A percentile compares a stretch with the other conserved stretches of the same genome.
Evolutionary conservation across 179 eudicot species (phyloP).

Genomic region (Gypsophila paniculata): DNA sequence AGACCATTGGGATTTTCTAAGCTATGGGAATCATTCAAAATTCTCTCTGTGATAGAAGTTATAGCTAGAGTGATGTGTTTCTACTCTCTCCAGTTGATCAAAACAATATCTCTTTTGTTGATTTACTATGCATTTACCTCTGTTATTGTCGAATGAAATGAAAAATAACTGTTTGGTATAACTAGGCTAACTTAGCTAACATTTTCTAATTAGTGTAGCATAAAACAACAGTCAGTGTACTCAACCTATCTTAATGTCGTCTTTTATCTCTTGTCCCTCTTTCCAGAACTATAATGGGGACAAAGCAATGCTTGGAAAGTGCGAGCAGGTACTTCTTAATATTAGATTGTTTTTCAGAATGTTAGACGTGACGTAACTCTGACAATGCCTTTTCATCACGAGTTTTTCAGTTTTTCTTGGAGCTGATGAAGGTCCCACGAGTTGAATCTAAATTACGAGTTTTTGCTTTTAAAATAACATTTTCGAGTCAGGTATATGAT

Average conservation of each 20-base stretch:
- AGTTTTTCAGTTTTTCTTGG: slow-evolving; percentile 78
- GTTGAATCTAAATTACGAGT: slow-evolving; percentile 92
- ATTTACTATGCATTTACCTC: no score
- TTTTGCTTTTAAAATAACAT: slow-evolving; percentile 83
- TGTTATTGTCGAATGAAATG: not conserved
- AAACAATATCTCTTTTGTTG: not conserved
- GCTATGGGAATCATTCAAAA: not conserved
- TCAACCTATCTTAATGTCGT: slow-evolving; percentile 5
- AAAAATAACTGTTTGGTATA: not conserved
- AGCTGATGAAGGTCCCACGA: slow-evolving; percentile 96
- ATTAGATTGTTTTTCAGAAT: slow-evolving; percentile 14
- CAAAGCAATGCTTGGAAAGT: slow-evolving; percentile 91
- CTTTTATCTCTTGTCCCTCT: slow-evolving; percentile 26
- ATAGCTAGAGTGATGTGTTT: not conserved
- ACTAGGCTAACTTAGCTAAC: no score
- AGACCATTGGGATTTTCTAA: not conserved
- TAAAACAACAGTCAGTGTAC: slow-evolving; percentile 1
- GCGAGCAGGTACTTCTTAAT: slow-evolving; percentile 67
- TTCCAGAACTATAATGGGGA: slow-evolving; percentile 77
- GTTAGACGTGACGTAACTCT: slow-evolving; percentile 3
- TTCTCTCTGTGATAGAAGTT: not conserved
- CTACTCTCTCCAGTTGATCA: not conserved
- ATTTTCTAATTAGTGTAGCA: not conserved
- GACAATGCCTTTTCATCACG: slow-evolving; percentile 16
- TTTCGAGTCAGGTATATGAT: slow-evolving; percentile 63